These are phyloP conservation scores for Spinacia oleracea DNA, from an alignment of 179 eudicot genomes.

Conservation along the genomic window DNA sequence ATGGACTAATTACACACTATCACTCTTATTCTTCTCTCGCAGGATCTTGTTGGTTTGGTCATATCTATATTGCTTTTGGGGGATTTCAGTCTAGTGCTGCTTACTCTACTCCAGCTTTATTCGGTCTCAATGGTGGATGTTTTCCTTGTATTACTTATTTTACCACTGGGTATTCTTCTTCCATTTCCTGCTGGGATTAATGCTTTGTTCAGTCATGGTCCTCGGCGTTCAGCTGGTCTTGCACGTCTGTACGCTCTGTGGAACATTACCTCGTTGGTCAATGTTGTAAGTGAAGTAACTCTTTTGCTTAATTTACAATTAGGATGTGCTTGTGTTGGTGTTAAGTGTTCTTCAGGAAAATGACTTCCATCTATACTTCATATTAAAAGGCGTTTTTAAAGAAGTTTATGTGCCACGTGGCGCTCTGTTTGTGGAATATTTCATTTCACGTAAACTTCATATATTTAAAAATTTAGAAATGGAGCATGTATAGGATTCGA, in stretches of 20 bases:
- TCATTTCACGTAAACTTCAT: too few species aligned
- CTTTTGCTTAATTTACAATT: background rate
- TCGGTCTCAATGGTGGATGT: constrained; percentile 79
- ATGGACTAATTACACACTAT: background rate
- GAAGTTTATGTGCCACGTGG: too few species aligned
- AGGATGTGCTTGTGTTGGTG: too few species aligned
- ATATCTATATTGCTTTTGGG: constrained; percentile 82
- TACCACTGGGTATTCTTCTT: constrained; percentile 86
- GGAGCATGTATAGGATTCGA: too few species aligned
- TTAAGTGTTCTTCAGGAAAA: too few species aligned
- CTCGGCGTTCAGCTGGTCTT: constrained; percentile 86
- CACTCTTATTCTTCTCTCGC: constrained; percentile 32
- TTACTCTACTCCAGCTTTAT: constrained; percentile 88
- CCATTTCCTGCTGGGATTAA: constrained; percentile 97
- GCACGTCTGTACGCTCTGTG: constrained; percentile 94
- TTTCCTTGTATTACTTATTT: constrained; percentile 61
- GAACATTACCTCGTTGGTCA: constrained; percentile 83
- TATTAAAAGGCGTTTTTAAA: too few species aligned
- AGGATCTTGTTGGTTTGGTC: constrained; percentile 98
- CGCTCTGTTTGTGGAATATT: too few species aligned
- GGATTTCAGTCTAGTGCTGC: constrained; percentile 94
- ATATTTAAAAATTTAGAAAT: too few species aligned
- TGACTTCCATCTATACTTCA: too few species aligned
- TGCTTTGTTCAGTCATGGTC: constrained; percentile 97
- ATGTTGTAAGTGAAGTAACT: constrained; percentile 72